Evolutionary conservation across 257 asterid genomes (phyloP), one percentile per base, ranked within the genome.

Genomic region (Jaltomata sinuosa): DNA sequence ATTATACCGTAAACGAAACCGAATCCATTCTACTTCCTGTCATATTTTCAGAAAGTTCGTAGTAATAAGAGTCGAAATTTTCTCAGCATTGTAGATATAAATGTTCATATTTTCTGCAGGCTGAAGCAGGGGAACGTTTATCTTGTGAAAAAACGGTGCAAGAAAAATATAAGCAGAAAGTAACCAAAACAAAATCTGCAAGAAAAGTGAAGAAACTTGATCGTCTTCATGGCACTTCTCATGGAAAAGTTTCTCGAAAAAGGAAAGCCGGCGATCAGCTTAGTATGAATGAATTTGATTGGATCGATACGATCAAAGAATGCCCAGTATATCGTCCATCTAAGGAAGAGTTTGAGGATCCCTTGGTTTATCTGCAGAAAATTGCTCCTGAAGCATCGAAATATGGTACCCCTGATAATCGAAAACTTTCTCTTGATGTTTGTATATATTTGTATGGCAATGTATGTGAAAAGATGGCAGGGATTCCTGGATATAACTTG

Each of bases 251-350:
- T 79, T 68, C 81, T 19, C 68, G 61, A 7, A 34, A 29, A 21
- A 31, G 31, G 19, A 31, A 87, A 50, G 69, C 22, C 8, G 61
- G 9, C 11, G 79, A 27, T 11, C 47, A 53, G 45, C 69, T 67
- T 42, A 61, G 83, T 22, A 34, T 18, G 25, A 54, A 31, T 45
- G 83, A 71, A 65, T 71, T 84, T 36, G 76, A 81, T 8, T 90
- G 91, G 90, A 83, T 83, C 8, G 86, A 90, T 15, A 80, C 53
- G 54, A 76, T 87, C 22, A 7, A 54, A 16, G 85, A 85, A 16
- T 88, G 93, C 50, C 93, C 90, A 1, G 90, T 88, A 8, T 90
- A 87, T 82, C 85, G 72, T 86, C 93, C 93, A 21, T 83, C 91
- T 12, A 38, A 64, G 45, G 88, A 88, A 80, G 93, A 90, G 74